Conservation (phyloP, 192 early-diverging fungal species). For the Dissophora globulifera region DNA sequence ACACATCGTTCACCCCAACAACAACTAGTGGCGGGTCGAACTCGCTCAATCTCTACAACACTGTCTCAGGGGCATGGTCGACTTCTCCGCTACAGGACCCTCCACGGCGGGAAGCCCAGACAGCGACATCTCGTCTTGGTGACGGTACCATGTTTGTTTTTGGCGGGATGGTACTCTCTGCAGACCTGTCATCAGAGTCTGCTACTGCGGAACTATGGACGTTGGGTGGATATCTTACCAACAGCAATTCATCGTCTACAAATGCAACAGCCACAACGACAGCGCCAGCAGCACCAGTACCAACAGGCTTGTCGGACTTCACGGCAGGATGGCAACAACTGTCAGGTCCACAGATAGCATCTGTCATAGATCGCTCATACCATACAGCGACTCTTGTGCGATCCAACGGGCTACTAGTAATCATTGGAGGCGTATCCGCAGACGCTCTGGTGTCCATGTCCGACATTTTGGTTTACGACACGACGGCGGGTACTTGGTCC, state of each 20-base stretch:
- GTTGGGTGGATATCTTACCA: constrained; percentile 27
- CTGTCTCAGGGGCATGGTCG: constrained; percentile 14
- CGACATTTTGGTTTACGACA: constrained; percentile 46
- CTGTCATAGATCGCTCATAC: constrained; percentile 15
- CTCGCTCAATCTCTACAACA: constrained; percentile 33
- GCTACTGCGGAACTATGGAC: constrained; percentile 31
- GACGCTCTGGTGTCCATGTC: constrained; percentile 30
- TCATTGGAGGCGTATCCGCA: constrained; percentile 35
- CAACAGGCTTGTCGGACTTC: constrained; percentile 27
- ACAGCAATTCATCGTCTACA: constrained; percentile 1
- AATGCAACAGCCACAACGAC: not conserved
- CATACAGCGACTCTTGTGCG: constrained; percentile 41
- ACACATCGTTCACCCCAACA: constrained; percentile 25
- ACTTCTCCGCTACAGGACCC: constrained; percentile 32
- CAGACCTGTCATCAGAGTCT: constrained; percentile 14
- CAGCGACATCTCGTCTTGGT: constrained; percentile 20
- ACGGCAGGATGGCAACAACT: constrained; percentile 37
- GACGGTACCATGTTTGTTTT: constrained; percentile 43
- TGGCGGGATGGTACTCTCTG: constrained; percentile 33
- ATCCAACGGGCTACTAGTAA: constrained; percentile 34
- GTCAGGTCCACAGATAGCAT: not conserved
- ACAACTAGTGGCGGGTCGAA: constrained; percentile 3
- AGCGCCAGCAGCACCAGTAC: constrained; percentile 6
- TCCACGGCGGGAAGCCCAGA: constrained; percentile 31
- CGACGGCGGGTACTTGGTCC: constrained; percentile 28